A percentile compares a stretch with the other conserved stretches of the same genome.
Conservation (phyloP, 2,329 filamentous ascomycete genomes). For the Fusarium musae region DNA sequence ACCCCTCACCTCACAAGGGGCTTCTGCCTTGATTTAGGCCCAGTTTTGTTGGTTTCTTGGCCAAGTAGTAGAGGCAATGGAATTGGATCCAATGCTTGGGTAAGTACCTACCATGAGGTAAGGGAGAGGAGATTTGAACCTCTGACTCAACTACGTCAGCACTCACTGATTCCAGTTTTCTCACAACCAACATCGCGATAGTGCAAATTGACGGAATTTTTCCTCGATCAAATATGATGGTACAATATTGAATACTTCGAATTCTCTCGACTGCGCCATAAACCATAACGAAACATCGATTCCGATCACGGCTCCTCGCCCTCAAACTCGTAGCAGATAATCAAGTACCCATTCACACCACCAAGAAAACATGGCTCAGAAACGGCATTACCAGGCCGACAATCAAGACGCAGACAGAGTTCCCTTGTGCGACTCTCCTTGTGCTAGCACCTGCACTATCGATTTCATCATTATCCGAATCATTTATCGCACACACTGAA, state of each 20-base stretch:
- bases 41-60: constrained; percentile 29
- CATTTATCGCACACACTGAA: constrained; percentile 36
- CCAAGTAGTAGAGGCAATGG: background rate
- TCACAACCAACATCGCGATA: background rate
- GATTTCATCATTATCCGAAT: background rate
- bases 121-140: background rate
- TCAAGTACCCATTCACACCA: background rate
- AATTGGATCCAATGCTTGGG: background rate
- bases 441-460: background rate
- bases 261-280: background rate
- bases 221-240: background rate
- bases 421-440: background rate
- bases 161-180: constrained; percentile 19
- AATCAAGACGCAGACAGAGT: background rate
- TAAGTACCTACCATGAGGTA: background rate
- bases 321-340: background rate
- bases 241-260: background rate
- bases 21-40: constrained; percentile 30
- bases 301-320: background rate
- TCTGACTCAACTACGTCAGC: constrained; percentile 23
- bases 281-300: background rate
- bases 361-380: background rate
- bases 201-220: background rate
- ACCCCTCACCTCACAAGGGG: constrained; percentile 6
- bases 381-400: background rate